phyloP scores from a whole-genome alignment of 345 rosid genomes.

The Xanthoceras sorbifolium region DNA sequence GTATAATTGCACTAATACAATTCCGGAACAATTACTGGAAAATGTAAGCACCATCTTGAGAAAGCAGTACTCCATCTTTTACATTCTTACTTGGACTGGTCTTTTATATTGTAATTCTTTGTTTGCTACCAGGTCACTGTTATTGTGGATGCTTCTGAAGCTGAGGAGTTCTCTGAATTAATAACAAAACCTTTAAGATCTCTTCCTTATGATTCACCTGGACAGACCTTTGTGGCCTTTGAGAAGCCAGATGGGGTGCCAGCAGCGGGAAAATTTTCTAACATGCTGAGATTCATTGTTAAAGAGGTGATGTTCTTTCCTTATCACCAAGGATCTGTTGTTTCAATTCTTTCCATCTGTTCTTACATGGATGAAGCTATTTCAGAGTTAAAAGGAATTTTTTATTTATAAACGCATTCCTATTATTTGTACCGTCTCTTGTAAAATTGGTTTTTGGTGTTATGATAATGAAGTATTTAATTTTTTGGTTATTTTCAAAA shows the following conservation, averaged over 20 bases:
- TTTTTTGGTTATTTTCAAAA: neutral
- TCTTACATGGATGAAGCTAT: neutral
- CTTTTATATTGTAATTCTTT: constrained; percentile 21
- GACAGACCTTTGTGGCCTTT: constrained; percentile 87
- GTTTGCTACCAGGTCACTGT: constrained; percentile 68
- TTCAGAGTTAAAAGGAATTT: neutral
- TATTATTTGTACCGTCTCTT: neutral
- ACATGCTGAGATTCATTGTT: constrained; percentile 79
- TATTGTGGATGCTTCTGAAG: constrained; percentile 86
- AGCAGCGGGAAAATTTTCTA: constrained; percentile 87
- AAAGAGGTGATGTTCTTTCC: constrained; percentile 64
- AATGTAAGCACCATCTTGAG: constrained; percentile 51
- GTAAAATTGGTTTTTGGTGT: neutral
- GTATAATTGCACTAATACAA: constrained; percentile 95
- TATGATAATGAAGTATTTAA: neutral
- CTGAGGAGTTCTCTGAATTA: constrained; percentile 76
- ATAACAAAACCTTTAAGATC: constrained; percentile 71
- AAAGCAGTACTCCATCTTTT: constrained; percentile 4
- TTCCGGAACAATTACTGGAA: constrained; percentile 93
- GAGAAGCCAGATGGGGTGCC: constrained; percentile 84
- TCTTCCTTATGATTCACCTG: constrained; percentile 92
- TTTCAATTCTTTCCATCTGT: neutral
- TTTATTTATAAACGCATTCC: neutral
- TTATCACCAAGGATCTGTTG: neutral
- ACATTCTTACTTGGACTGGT: neutral